Conservation (phyloP, 768 basidiomycete genomes). For the Dictyophora rubrovolvata region DNA sequence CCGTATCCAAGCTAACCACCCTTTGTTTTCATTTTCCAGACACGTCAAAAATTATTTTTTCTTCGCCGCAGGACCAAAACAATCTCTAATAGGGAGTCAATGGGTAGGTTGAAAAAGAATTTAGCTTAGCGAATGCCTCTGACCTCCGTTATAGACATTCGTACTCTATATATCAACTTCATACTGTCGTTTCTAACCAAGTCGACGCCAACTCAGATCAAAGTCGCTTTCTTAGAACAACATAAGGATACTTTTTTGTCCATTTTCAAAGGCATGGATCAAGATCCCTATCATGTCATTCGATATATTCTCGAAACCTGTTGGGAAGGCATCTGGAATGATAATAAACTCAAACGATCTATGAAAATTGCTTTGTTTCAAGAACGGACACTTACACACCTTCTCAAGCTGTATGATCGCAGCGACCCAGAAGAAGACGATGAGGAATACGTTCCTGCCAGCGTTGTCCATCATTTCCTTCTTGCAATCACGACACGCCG, state of each 20-base stretch:
- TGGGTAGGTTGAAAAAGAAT: background rate
- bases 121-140: background rate
- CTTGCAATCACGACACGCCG: constrained; percentile 74
- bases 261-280: constrained; percentile 61
- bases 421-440: constrained; percentile 32
- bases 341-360: constrained; percentile 60
- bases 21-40: constrained; percentile 28
- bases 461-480: constrained; percentile 80
- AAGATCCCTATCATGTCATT: constrained; percentile 55
- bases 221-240: constrained; percentile 59
- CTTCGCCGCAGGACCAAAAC: constrained; percentile 57
- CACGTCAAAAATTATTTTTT: constrained; percentile 51
- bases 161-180: constrained; percentile 64
- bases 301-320: constrained; percentile 59
- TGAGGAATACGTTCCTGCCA: constrained; percentile 54
- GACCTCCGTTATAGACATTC: constrained; percentile 51
- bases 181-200: constrained; percentile 60
- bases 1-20: background rate
- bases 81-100: constrained; percentile 11
- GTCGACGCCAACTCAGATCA: constrained; percentile 39
- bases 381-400: constrained; percentile 51
- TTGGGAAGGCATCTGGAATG: constrained; percentile 72
- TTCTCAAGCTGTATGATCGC: constrained; percentile 69
- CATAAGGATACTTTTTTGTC: constrained; percentile 52
- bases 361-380: constrained; percentile 64